Conservation (phyloP, 768 basidiomycete species). For the Hortiboletus campestris region DNA sequence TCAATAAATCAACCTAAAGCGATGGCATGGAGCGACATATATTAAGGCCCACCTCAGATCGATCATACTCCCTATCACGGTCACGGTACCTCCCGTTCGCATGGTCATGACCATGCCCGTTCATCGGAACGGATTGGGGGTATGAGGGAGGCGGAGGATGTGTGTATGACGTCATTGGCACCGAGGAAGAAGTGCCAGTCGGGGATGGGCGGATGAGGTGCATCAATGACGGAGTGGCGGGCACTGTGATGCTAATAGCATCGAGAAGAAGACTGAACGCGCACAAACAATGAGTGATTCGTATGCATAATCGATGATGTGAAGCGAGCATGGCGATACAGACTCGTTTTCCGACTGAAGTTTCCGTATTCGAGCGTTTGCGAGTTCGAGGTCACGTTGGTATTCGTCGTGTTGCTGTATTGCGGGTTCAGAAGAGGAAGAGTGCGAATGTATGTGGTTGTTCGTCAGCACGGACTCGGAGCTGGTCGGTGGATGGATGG, state of each 20-base stretch:
- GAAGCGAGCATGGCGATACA: background rate
- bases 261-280: slow-evolving; percentile 30
- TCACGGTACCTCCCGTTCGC: slow-evolving; percentile 29
- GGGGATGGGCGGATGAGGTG: slow-evolving; percentile 32
- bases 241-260: slow-evolving; percentile 32
- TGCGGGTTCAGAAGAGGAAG: background rate
- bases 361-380: slow-evolving; percentile 28
- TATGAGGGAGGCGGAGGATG: slow-evolving; percentile 9
- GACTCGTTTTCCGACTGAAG: slow-evolving; percentile 35
- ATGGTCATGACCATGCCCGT: slow-evolving; percentile 25
- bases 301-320: background rate
- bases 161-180: slow-evolving; percentile 18
- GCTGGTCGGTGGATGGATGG: background rate
- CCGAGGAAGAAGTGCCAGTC: slow-evolving; percentile 17
- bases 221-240: slow-evolving; percentile 32
- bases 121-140: slow-evolving; percentile 14
- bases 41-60: slow-evolving; percentile 11
- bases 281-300: background rate
- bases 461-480: background rate
- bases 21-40: background rate
- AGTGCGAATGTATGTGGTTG: background rate
- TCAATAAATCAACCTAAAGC: background rate
- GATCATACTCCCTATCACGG: slow-evolving; percentile 24
- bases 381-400: slow-evolving; percentile 26
- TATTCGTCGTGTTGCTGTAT: slow-evolving; percentile 24